Percentiles rank a stretch among this genome's conserved stretches.
These are phyloP conservation scores for Lipomyces orientalis DNA, from an alignment of 805 yeast genomes.

Conservation along the genomic window DNA sequence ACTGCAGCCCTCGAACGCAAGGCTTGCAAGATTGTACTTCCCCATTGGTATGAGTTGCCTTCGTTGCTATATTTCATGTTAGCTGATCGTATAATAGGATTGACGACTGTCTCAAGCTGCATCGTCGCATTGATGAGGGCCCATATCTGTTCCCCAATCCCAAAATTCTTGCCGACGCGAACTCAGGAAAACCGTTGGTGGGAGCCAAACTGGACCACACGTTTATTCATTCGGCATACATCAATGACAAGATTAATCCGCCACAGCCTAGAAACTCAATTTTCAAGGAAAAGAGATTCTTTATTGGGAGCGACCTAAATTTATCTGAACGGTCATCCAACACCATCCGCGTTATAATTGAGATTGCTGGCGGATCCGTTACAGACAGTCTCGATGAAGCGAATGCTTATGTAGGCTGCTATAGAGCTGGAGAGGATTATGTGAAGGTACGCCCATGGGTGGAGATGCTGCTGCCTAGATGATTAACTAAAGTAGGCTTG, in stretches of 20 bases:
- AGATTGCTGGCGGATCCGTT: constrained; percentile 61
- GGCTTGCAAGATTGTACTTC: constrained; percentile 60
- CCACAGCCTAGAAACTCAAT: constrained; percentile 22
- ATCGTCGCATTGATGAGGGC: constrained; percentile 57
- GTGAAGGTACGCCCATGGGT: constrained; percentile 28
- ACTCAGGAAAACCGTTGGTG: constrained; percentile 6
- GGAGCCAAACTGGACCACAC: constrained; percentile 10
- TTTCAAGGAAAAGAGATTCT: constrained; percentile 55
- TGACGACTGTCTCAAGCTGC: constrained; percentile 65
- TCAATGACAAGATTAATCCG: constrained; percentile 10
- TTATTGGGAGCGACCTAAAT: constrained; percentile 60
- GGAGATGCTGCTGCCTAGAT: neutral
- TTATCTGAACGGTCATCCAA: constrained; percentile 53
- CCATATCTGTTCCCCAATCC: constrained; percentile 58
- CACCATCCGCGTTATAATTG: constrained; percentile 54
- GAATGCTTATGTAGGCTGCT: constrained; percentile 65
- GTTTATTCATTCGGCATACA: constrained; percentile 21
- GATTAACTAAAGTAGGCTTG: constrained; percentile 46
- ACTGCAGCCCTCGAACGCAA: constrained; percentile 6
- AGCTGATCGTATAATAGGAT: constrained; percentile 56
- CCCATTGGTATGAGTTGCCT: constrained; percentile 52
- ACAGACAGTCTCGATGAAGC: constrained; percentile 44
- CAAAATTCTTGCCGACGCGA: constrained; percentile 29
- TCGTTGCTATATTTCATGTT: neutral
- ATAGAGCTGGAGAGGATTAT: constrained; percentile 64